Conservation (phyloP, 306 rosid species). For the Albizia julibrissin region DNA sequence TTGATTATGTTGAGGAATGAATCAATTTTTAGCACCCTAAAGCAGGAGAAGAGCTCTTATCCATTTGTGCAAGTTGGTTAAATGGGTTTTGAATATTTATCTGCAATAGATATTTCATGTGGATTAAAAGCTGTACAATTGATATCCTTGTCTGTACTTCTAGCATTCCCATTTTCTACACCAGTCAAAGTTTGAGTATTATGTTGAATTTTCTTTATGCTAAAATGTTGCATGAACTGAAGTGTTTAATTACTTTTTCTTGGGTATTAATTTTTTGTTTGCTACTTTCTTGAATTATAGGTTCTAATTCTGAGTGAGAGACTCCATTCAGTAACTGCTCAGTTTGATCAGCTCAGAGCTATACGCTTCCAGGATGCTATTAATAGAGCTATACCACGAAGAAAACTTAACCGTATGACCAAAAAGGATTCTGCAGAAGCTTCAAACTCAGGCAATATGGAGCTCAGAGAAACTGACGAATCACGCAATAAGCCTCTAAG, state of each 20-base stretch:
- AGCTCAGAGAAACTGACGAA: slow-evolving; percentile 64
- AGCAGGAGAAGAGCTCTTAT: not conserved
- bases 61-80: slow-evolving; percentile 10
- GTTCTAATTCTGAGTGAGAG: slow-evolving; percentile 88
- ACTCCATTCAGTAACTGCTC: slow-evolving; percentile 84
- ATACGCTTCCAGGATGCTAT: slow-evolving; percentile 87
- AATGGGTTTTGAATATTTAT: not conserved
- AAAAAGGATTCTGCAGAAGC: slow-evolving; percentile 47
- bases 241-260: not conserved
- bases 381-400: slow-evolving; percentile 74
- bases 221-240: slow-evolving; percentile 24
- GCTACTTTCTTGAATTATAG: slow-evolving; percentile 38
- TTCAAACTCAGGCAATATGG: slow-evolving; percentile 46
- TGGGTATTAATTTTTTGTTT: slow-evolving; percentile 19
- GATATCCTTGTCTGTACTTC: not conserved
- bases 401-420: slow-evolving; percentile 57
- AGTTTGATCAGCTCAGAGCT: slow-evolving; percentile 94
- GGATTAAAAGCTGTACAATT: not conserved
- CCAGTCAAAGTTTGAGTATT: slow-evolving; percentile 11
- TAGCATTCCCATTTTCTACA: slow-evolving; percentile 10
- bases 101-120: not conserved
- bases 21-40: not conserved
- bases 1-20: not conserved
- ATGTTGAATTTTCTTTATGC: slow-evolving; percentile 15
- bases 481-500: slow-evolving; percentile 60